Percentiles rank a stretch among this genome's conserved stretches.
These are phyloP conservation scores for Coniochaeta prunicola DNA, from an alignment of 2,329 filamentous ascomycete genomes.

Conservation along the genomic window DNA sequence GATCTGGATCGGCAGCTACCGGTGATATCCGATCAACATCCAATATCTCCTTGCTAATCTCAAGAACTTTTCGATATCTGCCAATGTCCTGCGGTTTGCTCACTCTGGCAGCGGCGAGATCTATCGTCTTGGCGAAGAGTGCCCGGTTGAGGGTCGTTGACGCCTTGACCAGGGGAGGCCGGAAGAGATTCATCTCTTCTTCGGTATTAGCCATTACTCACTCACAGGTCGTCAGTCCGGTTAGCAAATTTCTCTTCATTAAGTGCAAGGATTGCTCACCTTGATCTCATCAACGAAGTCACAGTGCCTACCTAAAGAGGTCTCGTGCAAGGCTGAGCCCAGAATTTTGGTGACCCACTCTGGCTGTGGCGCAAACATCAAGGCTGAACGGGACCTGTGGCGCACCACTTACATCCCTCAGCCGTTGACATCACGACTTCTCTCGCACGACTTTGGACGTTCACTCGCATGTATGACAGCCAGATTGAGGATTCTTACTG, in stretches of 20 bases:
- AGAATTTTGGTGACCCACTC: background rate
- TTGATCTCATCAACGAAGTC: background rate
- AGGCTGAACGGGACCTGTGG: slow-evolving; percentile 4
- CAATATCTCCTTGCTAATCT: slow-evolving; percentile 60
- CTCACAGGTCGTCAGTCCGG: background rate
- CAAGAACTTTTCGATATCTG: slow-evolving; percentile 59
- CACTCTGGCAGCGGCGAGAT: slow-evolving; percentile 71
- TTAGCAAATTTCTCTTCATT: background rate
- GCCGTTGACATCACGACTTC: background rate
- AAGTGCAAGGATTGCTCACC: background rate
- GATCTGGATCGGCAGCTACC: slow-evolving; percentile 57
- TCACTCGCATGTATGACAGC: background rate
- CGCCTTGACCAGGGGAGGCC: slow-evolving; percentile 67
- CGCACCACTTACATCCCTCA: slow-evolving; percentile 1
- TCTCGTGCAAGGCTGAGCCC: slow-evolving; percentile 3
- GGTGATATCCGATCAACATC: slow-evolving; percentile 54
- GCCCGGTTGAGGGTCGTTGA: slow-evolving; percentile 75
- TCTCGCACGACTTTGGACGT: background rate
- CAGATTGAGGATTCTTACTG: background rate
- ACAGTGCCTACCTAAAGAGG: background rate
- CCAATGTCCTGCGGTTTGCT: slow-evolving; percentile 69
- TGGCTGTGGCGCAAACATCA: slow-evolving; percentile 5
- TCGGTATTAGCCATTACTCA: slow-evolving; percentile 1
- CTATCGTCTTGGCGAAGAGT: slow-evolving; percentile 72
- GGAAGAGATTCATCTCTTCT: slow-evolving; percentile 53